phyloP scores from a whole-genome alignment of 2,329 filamentous ascomycete genomes.

The Leptographium radiaticola region DNA sequence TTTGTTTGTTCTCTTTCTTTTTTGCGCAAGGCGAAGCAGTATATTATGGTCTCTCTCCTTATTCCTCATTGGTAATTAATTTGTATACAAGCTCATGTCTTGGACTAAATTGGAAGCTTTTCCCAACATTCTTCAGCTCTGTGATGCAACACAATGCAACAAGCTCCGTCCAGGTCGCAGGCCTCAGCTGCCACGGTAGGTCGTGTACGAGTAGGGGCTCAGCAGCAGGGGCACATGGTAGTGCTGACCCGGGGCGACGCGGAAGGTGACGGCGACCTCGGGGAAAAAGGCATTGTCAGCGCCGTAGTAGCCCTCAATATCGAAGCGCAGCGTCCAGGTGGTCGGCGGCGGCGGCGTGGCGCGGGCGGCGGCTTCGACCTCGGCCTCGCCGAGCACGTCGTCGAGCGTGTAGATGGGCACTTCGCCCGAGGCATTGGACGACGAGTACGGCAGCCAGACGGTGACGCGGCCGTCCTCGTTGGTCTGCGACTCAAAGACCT shows the following conservation, averaged over 20 bases:
- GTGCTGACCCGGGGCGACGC: constrained; percentile 44
- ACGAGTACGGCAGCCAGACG: constrained; percentile 50
- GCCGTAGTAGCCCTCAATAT: constrained; percentile 60
- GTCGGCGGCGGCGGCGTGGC: constrained; percentile 16
- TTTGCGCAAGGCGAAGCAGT: too few relatives aligned
- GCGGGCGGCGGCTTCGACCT: constrained; percentile 14
- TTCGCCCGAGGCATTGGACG: constrained; percentile 35
- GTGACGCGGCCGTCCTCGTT: constrained; percentile 66
- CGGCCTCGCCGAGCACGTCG: constrained; percentile 35
- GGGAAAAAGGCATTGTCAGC: constrained; percentile 46
- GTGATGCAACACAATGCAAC: too few relatives aligned
- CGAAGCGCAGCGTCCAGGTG: constrained; percentile 60
- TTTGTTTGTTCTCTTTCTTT: too few relatives aligned
- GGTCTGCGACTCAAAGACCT: constrained; percentile 52
- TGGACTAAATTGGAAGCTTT: too few relatives aligned
- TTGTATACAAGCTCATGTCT: too few relatives aligned
- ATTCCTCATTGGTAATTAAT: too few relatives aligned
- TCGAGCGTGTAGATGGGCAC: constrained; percentile 45
- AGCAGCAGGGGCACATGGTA: constrained; percentile 71
- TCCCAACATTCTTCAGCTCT: too few relatives aligned
- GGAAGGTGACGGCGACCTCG: constrained; percentile 40
- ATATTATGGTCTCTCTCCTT: too few relatives aligned
- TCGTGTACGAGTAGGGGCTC: constrained; percentile 70
- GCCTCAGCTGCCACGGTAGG: constrained; percentile 60
- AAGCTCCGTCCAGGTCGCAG: not conserved